Percentiles rank a stretch among this genome's conserved stretches.
phyloP scores from a whole-genome alignment of 768 basidiomycete species.

The Phylloporus rhodoxanthus region DNA sequence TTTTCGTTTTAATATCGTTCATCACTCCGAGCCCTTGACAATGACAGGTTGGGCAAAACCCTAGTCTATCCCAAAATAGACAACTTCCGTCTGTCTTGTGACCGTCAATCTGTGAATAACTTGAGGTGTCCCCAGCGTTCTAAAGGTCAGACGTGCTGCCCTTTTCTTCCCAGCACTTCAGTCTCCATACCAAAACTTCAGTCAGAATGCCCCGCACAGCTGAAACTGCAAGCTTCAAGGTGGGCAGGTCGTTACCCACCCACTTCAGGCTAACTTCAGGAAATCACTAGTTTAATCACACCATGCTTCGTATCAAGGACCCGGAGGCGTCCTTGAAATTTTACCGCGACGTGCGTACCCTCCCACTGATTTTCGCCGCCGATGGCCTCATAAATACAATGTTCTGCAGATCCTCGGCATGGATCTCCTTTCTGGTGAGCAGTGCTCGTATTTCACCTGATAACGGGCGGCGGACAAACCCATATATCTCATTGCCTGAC shows the following conservation, averaged over 20 bases:
- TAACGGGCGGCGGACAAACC: not conserved
- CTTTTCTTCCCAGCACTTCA: not conserved
- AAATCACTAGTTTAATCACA: constrained; percentile 65
- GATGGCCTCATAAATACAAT: not conserved
- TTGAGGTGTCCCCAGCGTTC: constrained; percentile 2
- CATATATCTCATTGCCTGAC: constrained; percentile 2
- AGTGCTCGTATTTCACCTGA: not conserved
- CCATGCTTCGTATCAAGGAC: constrained; percentile 86
- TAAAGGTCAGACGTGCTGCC: constrained; percentile 3
- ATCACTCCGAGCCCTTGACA: not conserved
- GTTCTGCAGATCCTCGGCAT: constrained; percentile 56
- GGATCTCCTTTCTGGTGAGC: constrained; percentile 58
- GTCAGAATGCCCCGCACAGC: constrained; percentile 54
- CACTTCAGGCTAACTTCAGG: not conserved
- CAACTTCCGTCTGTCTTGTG: constrained; percentile 2
- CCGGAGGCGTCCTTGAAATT: constrained; percentile 75
- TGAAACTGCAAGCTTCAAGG: constrained; percentile 63
- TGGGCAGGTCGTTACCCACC: constrained; percentile 16
- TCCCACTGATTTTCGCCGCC: not conserved
- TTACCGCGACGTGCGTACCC: constrained; percentile 58
- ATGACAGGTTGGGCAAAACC: not conserved
- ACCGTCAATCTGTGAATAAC: constrained; percentile 1
- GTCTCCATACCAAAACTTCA: constrained; percentile 8
- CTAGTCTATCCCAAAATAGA: constrained; percentile 12
- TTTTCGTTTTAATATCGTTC: not conserved